phyloP scores from a whole-genome alignment of 805 yeast genomes.

The Wickerhamomyces subpelliculosus region DNA sequence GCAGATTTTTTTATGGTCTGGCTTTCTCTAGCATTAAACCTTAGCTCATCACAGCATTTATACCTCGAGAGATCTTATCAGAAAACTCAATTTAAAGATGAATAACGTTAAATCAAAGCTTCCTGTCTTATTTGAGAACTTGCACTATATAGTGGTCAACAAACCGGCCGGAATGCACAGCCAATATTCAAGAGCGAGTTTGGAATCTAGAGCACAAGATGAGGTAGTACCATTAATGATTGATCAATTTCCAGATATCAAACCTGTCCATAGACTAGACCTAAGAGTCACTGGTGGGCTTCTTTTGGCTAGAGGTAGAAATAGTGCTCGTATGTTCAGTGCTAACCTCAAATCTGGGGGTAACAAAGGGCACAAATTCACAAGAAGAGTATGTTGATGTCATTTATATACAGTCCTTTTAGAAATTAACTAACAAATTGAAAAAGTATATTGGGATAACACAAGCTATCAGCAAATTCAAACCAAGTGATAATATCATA shows the following conservation, averaged over 20 bases:
- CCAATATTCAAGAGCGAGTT: slow-evolving; percentile 23
- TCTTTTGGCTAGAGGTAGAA: slow-evolving; percentile 27
- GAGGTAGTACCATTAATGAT: slow-evolving; percentile 4
- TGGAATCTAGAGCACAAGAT: background rate
- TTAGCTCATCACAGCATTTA: no score
- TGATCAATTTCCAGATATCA: slow-evolving; percentile 10
- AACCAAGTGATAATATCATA: background rate
- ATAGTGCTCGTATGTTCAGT: slow-evolving; percentile 26
- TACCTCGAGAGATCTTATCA: no score
- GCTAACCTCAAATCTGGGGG: slow-evolving; percentile 28
- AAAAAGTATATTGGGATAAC: background rate
- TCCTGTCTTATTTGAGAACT: slow-evolving; percentile 6
- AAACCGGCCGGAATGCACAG: slow-evolving; percentile 29
- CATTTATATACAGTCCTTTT: slow-evolving; percentile 4
- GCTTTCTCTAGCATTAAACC: no score
- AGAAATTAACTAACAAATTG: background rate
- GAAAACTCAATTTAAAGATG: background rate
- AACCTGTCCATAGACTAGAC: slow-evolving; percentile 33
- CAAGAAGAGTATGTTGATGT: slow-evolving; percentile 28
- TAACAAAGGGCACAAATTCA: slow-evolving; percentile 26
- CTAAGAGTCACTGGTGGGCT: slow-evolving; percentile 34
- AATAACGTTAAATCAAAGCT: background rate
- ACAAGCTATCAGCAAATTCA: background rate
- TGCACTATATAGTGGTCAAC: slow-evolving; percentile 26
- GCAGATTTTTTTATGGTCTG: no score